Evolutionary conservation across 163 green algal species (phyloP), one percentile per base, ranked within the genome.

Genomic region (Scenedesmus sp.): DNA sequence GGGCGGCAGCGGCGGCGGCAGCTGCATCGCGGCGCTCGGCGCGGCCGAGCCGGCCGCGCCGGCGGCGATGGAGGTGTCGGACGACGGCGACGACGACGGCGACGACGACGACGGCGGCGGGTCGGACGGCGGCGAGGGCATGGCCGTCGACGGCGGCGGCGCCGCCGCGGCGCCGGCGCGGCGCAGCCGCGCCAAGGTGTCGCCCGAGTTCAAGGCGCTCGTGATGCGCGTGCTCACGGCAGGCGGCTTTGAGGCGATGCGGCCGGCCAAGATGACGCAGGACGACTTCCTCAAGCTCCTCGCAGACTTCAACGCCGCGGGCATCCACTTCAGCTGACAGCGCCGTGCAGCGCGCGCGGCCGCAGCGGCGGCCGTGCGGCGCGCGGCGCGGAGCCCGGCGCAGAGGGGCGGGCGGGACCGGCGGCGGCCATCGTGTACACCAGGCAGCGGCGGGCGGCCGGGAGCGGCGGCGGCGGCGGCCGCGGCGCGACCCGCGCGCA

Each of bases 301-400:
- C 75, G 89, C 92, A 11, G 80, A 83, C 10, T 98, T 98, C 85
- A 97, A 98, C 73, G 56, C 79, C 14, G 87, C 82, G 3, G 92
- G 88, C 73, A 95, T 98, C 58, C 94, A 97, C 76, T 98, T 98
- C 83, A 80, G 78, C 22, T 92, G n/a, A n/a, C n/a, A n/a, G n/a
- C n/a, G n/a, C n/a, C n/a, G n/a, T n/a, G n/a, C n/a, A n/a, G n/a
- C n/a, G n/a, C n/a, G n/a, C n/a, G n/a, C n/a, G n/a, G n/a, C n/a
- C n/a, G n/a, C n/a, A n/a, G n/a, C n/a, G n/a, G n/a, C n/a, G n/a
- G n/a, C n/a, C n/a, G n/a, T n/a, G n/a, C n/a, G n/a, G n/a, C n/a
- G n/a, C n/a, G n/a, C n/a, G n/a, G n/a, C n/a, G n/a, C n/a, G n/a
- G n/a, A n/a, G n/a, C n/a, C n/a, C n/a, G n/a, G n/a, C n/a, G n/a